These are phyloP conservation scores for Eucalyptus dawsonii DNA, from an alignment of 345 rosid species.

Conservation along the genomic window DNA sequence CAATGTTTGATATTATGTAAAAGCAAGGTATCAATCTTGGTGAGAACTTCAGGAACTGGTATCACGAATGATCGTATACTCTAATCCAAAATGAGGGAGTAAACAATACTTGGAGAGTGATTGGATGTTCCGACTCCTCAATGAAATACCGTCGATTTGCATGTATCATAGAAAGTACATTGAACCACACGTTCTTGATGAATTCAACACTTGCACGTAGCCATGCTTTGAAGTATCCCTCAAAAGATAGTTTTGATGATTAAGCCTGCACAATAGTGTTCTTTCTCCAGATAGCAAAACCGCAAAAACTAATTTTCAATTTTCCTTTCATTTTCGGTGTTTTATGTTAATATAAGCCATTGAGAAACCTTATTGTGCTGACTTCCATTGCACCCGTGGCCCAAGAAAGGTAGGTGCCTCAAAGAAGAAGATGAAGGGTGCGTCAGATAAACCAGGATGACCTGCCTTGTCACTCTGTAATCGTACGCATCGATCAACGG, in stretches of 20 bases:
- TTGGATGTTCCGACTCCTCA: background rate
- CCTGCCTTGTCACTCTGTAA: background rate
- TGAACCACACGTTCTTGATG: background rate
- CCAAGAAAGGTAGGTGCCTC: background rate
- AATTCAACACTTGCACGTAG: background rate
- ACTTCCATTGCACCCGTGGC: background rate
- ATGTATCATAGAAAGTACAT: background rate
- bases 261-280: background rate
- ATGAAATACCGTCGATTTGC: background rate
- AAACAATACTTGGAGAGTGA: too few relatives aligned
- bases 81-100: background rate
- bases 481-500: background rate
- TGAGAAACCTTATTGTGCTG: background rate
- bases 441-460: background rate
- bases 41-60: background rate
- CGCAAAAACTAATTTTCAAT: background rate
- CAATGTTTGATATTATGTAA: background rate
- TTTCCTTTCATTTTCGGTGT: background rate
- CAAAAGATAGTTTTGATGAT: background rate
- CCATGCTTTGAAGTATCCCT: background rate
- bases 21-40: background rate
- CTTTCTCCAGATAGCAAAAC: background rate
- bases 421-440: background rate
- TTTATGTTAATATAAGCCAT: background rate
- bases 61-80: background rate